Base-by-base conservation (phyloP, 2,329 filamentous ascomycete genomes). In the Elsinoe australis region DNA sequence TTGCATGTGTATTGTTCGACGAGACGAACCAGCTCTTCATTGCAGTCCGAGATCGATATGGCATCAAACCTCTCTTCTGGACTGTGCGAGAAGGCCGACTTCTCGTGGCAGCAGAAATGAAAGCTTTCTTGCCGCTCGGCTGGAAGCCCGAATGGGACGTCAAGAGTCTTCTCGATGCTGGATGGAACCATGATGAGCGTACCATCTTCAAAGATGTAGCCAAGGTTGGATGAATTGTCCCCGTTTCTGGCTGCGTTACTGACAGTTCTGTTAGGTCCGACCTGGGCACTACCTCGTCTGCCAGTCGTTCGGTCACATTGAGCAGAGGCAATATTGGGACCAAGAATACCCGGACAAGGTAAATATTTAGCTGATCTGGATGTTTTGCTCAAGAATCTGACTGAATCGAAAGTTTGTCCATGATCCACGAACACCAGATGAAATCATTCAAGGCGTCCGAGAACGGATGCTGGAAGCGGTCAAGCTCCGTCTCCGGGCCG, bases 61-160 rank as follows among this genome's bases (percentile, higher is more conserved):
- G 76, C 3, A 73, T 79, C 55, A 79, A 79, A 57, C 74, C 75
- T 2, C 63, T 79, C 14, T 72, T 74, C 49, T 78, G 70, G 61
- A 76, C 73, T 0, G 51, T 68, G 1, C 53, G 65, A 1, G 49
- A 53, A 4, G 63, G 60, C 4, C 60, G 63, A 49, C 49, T 79
- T 3, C 58, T 77, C 9, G 57, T 78, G 0, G 72, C 73, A 4
- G 64, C 74, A 0, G 76, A 80, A 56, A 68, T 70, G 50, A 79
- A 79, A 55, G 73, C 71, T 0, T 75, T 78, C 55, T 53, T 72
- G 36, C 60, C 72, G 1, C 55, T 76, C 47, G 71, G 73, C 0
- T 73, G 73, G 73, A 56, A 67, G 54, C 68, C 74, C 0, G 66
- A 73, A 52, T 79, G 76, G 76, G 69, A 76, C 55, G 68, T 78